Evolutionary conservation across 163 green algal genomes (phyloP), one percentile per base, ranked within the genome.

Genomic region (Scenedesmus sp.): DNA sequence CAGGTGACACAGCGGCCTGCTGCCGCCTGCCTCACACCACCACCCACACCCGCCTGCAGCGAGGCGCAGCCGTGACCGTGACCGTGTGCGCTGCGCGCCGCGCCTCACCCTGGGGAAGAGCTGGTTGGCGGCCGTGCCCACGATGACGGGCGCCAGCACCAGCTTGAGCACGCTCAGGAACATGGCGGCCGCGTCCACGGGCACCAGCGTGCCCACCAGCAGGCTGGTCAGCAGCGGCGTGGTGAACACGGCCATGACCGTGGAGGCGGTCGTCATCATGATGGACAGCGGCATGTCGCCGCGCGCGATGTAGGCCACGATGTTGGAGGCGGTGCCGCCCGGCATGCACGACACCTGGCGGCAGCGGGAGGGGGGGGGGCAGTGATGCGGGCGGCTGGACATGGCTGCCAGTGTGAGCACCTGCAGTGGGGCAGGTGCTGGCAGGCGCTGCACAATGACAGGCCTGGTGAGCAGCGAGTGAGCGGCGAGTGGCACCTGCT

Each of bases 231-330:
- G 93, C 73, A 95, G 83, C 22, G 95, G 95, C 5, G 95, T 96
- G 40, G 93, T 93, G 79, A 96, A 86, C 18, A 95, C 91, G 0
- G 95, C 95, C 33, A 93, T 92, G 35, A 96, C 87, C 0, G 95
- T 96, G 56, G 61, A 92, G 16, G 93, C 92, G 16, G 95, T 94
- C 46, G 95, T 96, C 95, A 96, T 96, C 83, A 96, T 92, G 87
- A 96, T 95, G 85, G 88, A 94, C 82, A 96, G 90, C 30, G 90
- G 90, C 72, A 81, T 81, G 93, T 97, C 93, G 53, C 94, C 96
- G 44, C 93, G 93, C 42, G 96, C 96, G 49, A 98, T 95, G 91
- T 95, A 97, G 0, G 94, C 95, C 44, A 97, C 94, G 49, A 98
- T 96, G 94, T 98, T 98, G 16, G 86, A 94, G 20, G 95, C 94